These are phyloP conservation scores for Nicotiana tomentosiformis DNA, from an alignment of 257 asterid genomes.

Conservation along the genomic window DNA sequence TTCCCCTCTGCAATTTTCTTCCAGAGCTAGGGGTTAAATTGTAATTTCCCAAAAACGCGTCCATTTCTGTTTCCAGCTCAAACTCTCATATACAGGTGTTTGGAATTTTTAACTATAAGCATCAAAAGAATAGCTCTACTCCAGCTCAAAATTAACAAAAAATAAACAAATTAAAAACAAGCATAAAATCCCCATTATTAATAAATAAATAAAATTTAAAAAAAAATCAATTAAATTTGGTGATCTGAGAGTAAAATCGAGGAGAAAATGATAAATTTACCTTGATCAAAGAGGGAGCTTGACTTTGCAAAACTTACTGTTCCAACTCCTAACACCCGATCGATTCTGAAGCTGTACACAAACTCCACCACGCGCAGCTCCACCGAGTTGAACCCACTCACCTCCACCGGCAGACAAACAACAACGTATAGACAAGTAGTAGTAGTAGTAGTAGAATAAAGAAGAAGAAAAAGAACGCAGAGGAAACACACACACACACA, in stretches of 20 bases:
- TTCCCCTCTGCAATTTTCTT: neutral
- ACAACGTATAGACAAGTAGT: neutral
- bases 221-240: conserved; percentile 3
- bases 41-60: neutral
- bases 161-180: neutral
- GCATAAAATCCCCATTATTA: neutral
- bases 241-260: conserved; percentile 21
- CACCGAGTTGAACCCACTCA: neutral
- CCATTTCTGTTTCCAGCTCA: neutral
- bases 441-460: neutral
- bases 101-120: neutral
- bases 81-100: neutral
- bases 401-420: too few relatives aligned
- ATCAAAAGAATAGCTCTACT: neutral
- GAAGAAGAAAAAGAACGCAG: neutral
- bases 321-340: neutral
- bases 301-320: conserved; percentile 18
- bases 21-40: neutral
- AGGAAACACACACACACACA: neutral
- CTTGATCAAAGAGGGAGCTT: conserved; percentile 40
- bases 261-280: conserved; percentile 18
- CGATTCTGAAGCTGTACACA: neutral
- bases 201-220: neutral
- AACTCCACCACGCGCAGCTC: neutral
- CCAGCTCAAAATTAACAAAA: neutral